A percentile compares a stretch with the other conserved stretches of the same genome.
phyloP scores from a whole-genome alignment of 495 filamentous ascomycete species.

The Penicillium bovifimosum region DNA sequence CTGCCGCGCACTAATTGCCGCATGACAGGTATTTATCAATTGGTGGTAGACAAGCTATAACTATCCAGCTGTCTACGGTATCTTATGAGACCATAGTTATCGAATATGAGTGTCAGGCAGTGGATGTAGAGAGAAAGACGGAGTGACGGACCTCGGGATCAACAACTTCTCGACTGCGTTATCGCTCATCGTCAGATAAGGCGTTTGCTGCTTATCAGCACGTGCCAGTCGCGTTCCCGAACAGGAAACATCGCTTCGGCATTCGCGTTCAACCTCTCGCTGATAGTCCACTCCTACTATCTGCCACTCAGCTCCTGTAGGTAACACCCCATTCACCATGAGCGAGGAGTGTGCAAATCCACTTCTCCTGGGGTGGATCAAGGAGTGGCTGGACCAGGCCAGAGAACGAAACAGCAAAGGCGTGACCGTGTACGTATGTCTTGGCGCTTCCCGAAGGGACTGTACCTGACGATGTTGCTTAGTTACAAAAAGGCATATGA shows the following conservation, averaged over 20 bases:
- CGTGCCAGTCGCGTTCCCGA: conserved; percentile 18
- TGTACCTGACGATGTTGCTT: conserved; percentile 9
- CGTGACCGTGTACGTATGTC: conserved; percentile 46
- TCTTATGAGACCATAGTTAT: too few relatives aligned
- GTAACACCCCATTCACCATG: conserved; percentile 22
- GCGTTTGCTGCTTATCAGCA: conserved; percentile 11
- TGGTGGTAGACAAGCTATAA: too few relatives aligned
- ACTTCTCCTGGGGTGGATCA: conserved; percentile 67
- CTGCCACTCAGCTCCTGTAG: conserved; percentile 7
- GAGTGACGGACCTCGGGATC: too few relatives aligned
- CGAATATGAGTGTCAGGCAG: too few relatives aligned
- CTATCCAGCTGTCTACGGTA: too few relatives aligned
- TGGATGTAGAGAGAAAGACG: too few relatives aligned
- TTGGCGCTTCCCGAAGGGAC: background rate
- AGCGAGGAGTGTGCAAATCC: conserved; percentile 61
- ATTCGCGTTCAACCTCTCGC: conserved; percentile 13
- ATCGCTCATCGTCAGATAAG: background rate
- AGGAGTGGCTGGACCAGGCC: conserved; percentile 74
- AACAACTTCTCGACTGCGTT: too few relatives aligned
- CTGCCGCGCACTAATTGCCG: too few relatives aligned
- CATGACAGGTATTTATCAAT: too few relatives aligned
- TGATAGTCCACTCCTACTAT: background rate
- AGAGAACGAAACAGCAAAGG: conserved; percentile 67
- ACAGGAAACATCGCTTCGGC: conserved; percentile 17
- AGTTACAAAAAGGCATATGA: conserved; percentile 77